Evolutionary conservation across 352 stramenopile genomes (phyloP).

Genomic region (Pythium folliculosum): DNA sequence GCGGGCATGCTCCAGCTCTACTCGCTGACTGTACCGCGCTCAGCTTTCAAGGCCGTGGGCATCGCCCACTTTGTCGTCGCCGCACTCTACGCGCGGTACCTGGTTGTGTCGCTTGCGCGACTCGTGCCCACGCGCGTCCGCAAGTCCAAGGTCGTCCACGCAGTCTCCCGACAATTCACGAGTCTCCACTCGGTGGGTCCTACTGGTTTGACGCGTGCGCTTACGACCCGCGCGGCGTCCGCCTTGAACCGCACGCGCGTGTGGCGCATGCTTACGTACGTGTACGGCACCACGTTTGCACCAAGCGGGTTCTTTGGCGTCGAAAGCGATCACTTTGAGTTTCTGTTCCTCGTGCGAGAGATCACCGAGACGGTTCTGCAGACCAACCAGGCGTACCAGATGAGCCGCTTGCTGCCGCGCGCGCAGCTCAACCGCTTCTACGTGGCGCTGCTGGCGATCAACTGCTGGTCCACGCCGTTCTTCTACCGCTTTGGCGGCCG

Average conservation of each 20-base stretch:
- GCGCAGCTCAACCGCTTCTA: constrained; percentile 18
- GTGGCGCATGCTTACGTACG: background rate
- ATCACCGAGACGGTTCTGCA: constrained; percentile 17
- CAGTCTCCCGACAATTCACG: background rate
- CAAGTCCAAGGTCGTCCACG: background rate
- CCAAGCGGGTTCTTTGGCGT: constrained; percentile 6
- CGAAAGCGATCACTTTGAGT: constrained; percentile 18
- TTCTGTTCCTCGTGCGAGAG: constrained; percentile 19
- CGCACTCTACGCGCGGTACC: constrained; percentile 5
- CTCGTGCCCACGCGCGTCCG: background rate
- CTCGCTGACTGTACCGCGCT: constrained; percentile 12
- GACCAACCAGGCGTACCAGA: constrained; percentile 18
- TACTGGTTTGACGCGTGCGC: background rate
- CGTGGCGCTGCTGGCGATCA: constrained; percentile 14
- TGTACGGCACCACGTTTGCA: background rate
- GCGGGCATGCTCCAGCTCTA: constrained; percentile 14
- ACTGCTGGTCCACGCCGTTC: constrained; percentile 24
- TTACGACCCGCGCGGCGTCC: background rate
- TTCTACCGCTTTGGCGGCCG: constrained; percentile 6
- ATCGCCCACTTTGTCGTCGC: constrained; percentile 18
- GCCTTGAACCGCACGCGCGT: background rate
- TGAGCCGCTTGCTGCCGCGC: constrained; percentile 17
- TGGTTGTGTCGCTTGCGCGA: background rate
- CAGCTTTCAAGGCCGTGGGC: constrained; percentile 7
- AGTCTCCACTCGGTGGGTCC: background rate